A percentile compares a stretch with the other conserved stretches of the same genome.
These are phyloP conservation scores for Pistacia integerrima DNA, from an alignment of 345 rosid genomes.

Conservation along the genomic window DNA sequence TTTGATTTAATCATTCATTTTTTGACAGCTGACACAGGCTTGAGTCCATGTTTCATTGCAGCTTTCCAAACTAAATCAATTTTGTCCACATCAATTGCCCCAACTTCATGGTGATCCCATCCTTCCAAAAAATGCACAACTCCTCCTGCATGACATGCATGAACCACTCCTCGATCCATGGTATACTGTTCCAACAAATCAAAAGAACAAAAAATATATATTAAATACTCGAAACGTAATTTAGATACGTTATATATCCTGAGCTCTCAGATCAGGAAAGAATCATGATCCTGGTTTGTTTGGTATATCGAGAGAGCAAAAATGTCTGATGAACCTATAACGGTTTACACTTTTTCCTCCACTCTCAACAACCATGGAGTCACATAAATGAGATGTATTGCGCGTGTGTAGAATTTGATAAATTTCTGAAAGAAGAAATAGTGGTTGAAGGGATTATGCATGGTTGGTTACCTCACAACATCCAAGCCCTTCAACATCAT, in stretches of 20 bases:
- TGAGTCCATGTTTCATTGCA: constrained; percentile 77
- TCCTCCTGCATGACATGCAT: constrained; percentile 99
- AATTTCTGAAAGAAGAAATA: too few relatives aligned
- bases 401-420: too few relatives aligned
- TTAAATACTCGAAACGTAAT: not conserved
- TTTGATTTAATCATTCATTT: not conserved
- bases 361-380: too few relatives aligned
- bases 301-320: too few relatives aligned
- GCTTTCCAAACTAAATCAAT: constrained; percentile 94
- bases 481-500: constrained; percentile 88
- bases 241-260: too few relatives aligned
- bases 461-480: constrained; percentile 68
- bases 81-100: constrained; percentile 82
- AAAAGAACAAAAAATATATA: not conserved
- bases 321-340: too few relatives aligned
- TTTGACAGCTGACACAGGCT: constrained; percentile 41
- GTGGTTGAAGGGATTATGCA: too few relatives aligned
- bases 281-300: too few relatives aligned
- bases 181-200: constrained; percentile 66
- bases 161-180: constrained; percentile 95
- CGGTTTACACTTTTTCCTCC: too few relatives aligned
- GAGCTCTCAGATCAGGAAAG: not conserved
- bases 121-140: constrained; percentile 90
- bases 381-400: too few relatives aligned
- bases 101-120: constrained; percentile 95